Conservation (phyloP, 2,329 filamentous ascomycete species). For the Hymenoscyphus fructigenus region DNA sequence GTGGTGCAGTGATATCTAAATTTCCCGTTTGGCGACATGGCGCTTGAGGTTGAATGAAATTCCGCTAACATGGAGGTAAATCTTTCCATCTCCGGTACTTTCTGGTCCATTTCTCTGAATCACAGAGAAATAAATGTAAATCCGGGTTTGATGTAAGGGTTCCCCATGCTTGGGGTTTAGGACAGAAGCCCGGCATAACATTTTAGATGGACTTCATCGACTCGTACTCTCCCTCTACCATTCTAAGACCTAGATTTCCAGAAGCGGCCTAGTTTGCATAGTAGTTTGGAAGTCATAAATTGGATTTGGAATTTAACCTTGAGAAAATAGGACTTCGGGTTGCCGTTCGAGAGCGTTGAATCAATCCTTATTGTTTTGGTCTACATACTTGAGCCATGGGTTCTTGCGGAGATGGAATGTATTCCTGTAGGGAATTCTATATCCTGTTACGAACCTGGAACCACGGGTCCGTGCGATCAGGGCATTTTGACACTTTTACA, state of each 20-base stretch:
- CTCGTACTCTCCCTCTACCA: conserved; percentile 40
- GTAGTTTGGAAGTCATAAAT: not conserved
- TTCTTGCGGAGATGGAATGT: not conserved
- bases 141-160: conserved; percentile 27
- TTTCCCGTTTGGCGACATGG: conserved; percentile 30
- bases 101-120: conserved; percentile 30
- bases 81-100: conserved; percentile 25
- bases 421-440: conserved; percentile 1
- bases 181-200: conserved; percentile 7
- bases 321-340: conserved; percentile 3
- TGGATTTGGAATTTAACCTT: not conserved
- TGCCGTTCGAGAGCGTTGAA: not conserved
- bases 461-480: too few species aligned
- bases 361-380: not conserved
- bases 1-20: conserved; percentile 41
- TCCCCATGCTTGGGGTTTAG: conserved; percentile 13
- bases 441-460: too few species aligned
- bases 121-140: conserved; percentile 29
- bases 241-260: not conserved
- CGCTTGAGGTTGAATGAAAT: conserved; percentile 2
- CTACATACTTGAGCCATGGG: conserved; percentile 5
- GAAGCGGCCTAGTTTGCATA: not conserved
- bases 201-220: conserved; percentile 38
- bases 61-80: conserved; percentile 30
- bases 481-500: too few species aligned